Percentiles rank a stretch among this genome's conserved stretches.
phyloP scores from a whole-genome alignment of 257 asterid genomes.

The Fraxinus anomala region DNA sequence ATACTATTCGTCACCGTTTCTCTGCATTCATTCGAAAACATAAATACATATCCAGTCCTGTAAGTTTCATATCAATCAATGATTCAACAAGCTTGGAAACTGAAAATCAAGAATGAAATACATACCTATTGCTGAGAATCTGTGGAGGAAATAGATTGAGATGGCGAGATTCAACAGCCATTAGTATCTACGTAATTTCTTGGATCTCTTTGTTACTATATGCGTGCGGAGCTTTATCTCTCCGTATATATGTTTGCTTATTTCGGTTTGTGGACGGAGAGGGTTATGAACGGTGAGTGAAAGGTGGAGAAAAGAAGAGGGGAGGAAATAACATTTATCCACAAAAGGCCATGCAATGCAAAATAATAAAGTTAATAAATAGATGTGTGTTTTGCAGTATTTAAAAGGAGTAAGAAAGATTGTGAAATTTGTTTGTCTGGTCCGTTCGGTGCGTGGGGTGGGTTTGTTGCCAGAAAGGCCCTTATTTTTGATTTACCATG shows the following conservation, averaged over 20 bases:
- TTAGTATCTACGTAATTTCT: slow-evolving; percentile 5
- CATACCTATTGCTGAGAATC: slow-evolving; percentile 49
- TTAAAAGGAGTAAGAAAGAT: slow-evolving; percentile 24
- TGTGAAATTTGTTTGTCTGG: slow-evolving; percentile 39
- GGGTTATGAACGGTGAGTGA: slow-evolving; percentile 16
- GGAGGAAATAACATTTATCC: slow-evolving; percentile 13
- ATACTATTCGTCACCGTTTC: slow-evolving; percentile 37
- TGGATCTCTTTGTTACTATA: neutral
- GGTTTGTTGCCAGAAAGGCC: no score
- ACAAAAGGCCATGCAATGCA: slow-evolving; percentile 26
- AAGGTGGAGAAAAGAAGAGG: slow-evolving; percentile 31
- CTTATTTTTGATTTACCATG: no score
- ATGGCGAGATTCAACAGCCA: slow-evolving; percentile 80
- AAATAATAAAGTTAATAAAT: slow-evolving; percentile 21
- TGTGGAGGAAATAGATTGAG: slow-evolving; percentile 56
- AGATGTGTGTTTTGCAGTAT: slow-evolving; percentile 19
- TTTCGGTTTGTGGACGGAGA: slow-evolving; percentile 16
- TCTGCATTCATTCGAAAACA: slow-evolving; percentile 36
- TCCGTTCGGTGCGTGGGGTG: slow-evolving; percentile 13
- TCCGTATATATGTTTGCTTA: neutral
- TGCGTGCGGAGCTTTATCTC: neutral
- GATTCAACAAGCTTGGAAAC: neutral
- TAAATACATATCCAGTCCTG: neutral
- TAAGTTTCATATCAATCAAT: neutral
- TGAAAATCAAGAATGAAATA: neutral